Conservation (phyloP, 768 basidiomycete genomes). For the Termitomyces sp. region DNA sequence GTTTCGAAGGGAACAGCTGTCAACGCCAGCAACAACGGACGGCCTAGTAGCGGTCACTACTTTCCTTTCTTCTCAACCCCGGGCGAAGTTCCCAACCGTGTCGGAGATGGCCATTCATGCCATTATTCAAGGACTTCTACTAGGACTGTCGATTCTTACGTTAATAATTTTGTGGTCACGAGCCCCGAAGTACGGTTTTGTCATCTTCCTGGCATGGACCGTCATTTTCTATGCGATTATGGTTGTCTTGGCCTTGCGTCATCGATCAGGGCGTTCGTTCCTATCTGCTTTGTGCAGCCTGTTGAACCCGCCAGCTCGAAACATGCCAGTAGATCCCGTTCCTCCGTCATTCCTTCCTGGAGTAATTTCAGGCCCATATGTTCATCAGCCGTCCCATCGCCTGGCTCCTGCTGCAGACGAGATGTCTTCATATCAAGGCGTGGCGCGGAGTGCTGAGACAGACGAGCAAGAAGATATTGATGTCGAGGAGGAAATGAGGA, state of each 20-base stretch:
- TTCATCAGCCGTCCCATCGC: slow-evolving; percentile 60
- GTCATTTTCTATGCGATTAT: slow-evolving; percentile 51
- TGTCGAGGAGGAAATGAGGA: slow-evolving; percentile 78
- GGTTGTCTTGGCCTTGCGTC: slow-evolving; percentile 49
- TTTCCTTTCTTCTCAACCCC: background rate
- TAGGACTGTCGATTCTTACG: slow-evolving; percentile 52
- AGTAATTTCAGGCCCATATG: slow-evolving; percentile 57
- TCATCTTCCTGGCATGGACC: slow-evolving; percentile 59
- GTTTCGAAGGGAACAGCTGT: slow-evolving; percentile 39
- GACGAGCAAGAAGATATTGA: slow-evolving; percentile 68
- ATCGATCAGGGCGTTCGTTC: slow-evolving; percentile 51
- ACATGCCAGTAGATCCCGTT: slow-evolving; percentile 22
- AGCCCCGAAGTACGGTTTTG: slow-evolving; percentile 51
- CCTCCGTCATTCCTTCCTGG: slow-evolving; percentile 35
- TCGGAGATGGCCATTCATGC: slow-evolving; percentile 38
- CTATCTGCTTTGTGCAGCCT: slow-evolving; percentile 44
- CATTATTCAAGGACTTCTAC: slow-evolving; percentile 50
- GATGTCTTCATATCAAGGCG: slow-evolving; percentile 25
- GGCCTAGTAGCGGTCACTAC: slow-evolving; percentile 15
- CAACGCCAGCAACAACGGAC: slow-evolving; percentile 51
- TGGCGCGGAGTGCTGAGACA: slow-evolving; percentile 45
- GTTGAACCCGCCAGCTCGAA: slow-evolving; percentile 22
- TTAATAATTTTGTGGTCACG: slow-evolving; percentile 54
- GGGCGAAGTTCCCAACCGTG: slow-evolving; percentile 24
- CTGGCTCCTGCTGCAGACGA: slow-evolving; percentile 36